Percentiles rank a stretch among this genome's conserved stretches.
phyloP scores from a whole-genome alignment of 768 basidiomycete genomes.

The Boletus edulis region DNA sequence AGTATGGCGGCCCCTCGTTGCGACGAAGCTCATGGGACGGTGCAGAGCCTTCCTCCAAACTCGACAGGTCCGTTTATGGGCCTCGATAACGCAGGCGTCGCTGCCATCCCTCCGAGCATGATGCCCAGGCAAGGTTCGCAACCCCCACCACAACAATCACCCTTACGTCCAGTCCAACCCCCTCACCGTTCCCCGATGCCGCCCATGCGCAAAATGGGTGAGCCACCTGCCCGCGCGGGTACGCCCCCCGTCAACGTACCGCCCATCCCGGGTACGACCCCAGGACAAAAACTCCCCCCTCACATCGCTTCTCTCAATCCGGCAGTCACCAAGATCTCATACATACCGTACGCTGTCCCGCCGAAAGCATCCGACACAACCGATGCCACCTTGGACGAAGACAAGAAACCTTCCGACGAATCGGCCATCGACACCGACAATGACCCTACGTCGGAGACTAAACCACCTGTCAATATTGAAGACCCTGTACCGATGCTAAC shows the following conservation, averaged over 20 bases:
- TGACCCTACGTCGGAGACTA: slow-evolving; percentile 15
- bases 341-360: slow-evolving; percentile 23
- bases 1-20: not conserved
- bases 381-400: slow-evolving; percentile 20
- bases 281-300: slow-evolving; percentile 32
- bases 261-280: slow-evolving; percentile 26
- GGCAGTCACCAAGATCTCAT: slow-evolving; percentile 30
- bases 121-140: slow-evolving; percentile 23
- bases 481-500: slow-evolving; percentile 28
- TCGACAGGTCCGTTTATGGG: slow-evolving; percentile 21
- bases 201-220: slow-evolving; percentile 19
- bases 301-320: slow-evolving; percentile 33
- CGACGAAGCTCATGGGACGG: not conserved
- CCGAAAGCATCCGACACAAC: slow-evolving; percentile 17
- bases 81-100: slow-evolving; percentile 15
- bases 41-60: slow-evolving; percentile 25
- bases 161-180: slow-evolving; percentile 15
- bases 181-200: slow-evolving; percentile 24
- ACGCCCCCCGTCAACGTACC: slow-evolving; percentile 19
- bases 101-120: slow-evolving; percentile 8
- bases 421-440: slow-evolving; percentile 15
- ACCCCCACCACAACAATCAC: slow-evolving; percentile 29
- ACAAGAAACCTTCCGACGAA: slow-evolving; percentile 22
- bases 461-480: slow-evolving; percentile 15
- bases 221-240: slow-evolving; percentile 10